phyloP scores from a whole-genome alignment of 805 yeast genomes.

The Wickerhamiella kazuoi region DNA sequence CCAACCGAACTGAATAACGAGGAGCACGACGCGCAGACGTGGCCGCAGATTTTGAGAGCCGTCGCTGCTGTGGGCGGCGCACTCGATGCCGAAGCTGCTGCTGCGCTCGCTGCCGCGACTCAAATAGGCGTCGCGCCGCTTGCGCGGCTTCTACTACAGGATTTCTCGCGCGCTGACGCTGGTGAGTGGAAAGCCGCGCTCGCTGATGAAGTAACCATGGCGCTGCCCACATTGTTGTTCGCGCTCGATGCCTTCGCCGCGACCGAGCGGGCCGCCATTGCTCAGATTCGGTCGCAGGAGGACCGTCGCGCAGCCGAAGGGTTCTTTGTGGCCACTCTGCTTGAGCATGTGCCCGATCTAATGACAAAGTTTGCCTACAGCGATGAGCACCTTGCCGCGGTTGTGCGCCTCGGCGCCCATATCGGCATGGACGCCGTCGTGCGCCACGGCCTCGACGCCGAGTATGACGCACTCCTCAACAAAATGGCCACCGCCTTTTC shows the following conservation, averaged over 20 bases:
- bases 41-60: background rate
- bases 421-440: background rate
- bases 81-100: background rate
- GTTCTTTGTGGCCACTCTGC: background rate
- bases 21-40: background rate
- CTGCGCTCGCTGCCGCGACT: background rate
- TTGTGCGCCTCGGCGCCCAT: background rate
- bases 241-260: background rate
- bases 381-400: background rate
- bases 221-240: background rate
- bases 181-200: background rate
- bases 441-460: conserved; percentile 2
- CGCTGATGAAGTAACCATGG: background rate
- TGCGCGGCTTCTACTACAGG: background rate
- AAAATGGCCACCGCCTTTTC: background rate
- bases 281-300: background rate
- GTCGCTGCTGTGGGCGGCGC: background rate
- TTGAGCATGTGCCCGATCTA: background rate
- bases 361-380: background rate
- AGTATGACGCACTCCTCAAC: background rate
- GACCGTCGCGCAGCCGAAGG: background rate
- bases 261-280: background rate
- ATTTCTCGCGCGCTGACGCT: background rate
- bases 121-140: background rate
- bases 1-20: background rate